Percentiles rank a stretch among this genome's conserved stretches.
phyloP scores from a whole-genome alignment of 192 early-diverging fungal species.

The Tieghemiomyces parasiticus region DNA sequence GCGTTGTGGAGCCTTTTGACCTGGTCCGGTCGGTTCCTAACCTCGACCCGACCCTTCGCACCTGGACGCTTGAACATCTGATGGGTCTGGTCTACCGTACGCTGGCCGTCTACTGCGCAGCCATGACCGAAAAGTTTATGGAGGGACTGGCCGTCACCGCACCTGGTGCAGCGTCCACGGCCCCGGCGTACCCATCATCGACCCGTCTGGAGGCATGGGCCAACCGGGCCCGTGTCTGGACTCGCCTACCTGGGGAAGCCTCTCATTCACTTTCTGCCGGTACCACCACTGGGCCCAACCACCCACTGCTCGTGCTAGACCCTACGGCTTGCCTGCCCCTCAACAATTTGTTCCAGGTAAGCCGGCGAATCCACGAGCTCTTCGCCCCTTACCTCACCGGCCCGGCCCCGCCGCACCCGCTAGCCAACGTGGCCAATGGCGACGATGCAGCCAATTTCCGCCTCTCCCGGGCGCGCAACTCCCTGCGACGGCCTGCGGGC shows the following conservation, averaged over 20 bases:
- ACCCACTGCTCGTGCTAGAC: not conserved
- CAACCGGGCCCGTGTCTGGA: not conserved
- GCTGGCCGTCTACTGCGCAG: not conserved
- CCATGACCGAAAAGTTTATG: not conserved
- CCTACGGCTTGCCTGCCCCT: not conserved
- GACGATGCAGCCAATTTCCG: no score
- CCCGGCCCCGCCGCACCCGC: no score
- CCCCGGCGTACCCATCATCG: not conserved
- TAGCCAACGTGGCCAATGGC: not conserved
- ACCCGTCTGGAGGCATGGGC: not conserved
- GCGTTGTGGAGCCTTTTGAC: constrained; percentile 8
- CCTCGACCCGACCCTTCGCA: not conserved
- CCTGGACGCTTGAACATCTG: not conserved
- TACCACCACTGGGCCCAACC: not conserved
- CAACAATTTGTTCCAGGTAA: not conserved
- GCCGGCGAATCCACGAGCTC: not conserved
- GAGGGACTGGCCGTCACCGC: not conserved
- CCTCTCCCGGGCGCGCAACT: no score
- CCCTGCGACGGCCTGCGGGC: no score
- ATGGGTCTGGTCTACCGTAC: not conserved
- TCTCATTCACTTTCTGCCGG: not conserved
- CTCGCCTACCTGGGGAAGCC: not conserved
- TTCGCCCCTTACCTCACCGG: not conserved
- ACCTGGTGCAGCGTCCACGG: no score
- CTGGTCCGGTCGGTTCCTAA: not conserved